Evolutionary conservation across 2,329 filamentous ascomycete genomes (phyloP), one percentile per base, ranked within the genome.

Genomic region (Ophiostoma sp.): DNA sequence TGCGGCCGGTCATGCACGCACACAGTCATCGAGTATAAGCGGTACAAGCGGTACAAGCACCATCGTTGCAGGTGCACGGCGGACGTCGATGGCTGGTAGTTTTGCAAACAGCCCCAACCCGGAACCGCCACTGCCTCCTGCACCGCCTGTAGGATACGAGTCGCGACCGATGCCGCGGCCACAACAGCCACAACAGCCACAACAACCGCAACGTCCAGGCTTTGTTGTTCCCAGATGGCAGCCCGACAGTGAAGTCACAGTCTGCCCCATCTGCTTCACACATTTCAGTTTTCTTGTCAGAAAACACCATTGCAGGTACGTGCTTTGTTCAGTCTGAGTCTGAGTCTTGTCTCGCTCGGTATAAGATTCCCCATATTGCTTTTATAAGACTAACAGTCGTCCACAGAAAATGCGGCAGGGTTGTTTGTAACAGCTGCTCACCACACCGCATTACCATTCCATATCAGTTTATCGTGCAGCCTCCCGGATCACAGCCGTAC

Each of bases 381-480:
- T 50, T 68, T 17, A 19, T 22, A 22, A 11, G 11, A 45, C 42
- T 59, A 63, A 66, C 68, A 31, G 36, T 69, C 22, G 28, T 48
- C 1, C 17, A 12, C 36, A 92, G 91, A 77, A 98, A 97, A 88
- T 98, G 95, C 80, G 95, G 95, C 63, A 87, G 94, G 75, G 95
- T 98, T 9, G 95, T 98, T 31, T 98, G 95, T 82, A 90, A 91
- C 73, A 87, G 90, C 25, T 98, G 95, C 83, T 98, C 95, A 2
- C 95, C 95, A 3, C 95, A 98, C 81, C 90, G 94, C 75, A 98
- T 98, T 79, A 97, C 93, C 3, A 98, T 98, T 76, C 95, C 95
- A 0, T 89, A 95, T 76, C 93, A 96, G 79, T 98, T 93, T 80
- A 97, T 98, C 76, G 94, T 98, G 33, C 91, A 92, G 66, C 92